Evolutionary conservation across 352 stramenopile genomes (phyloP).

Genomic region (Pythium myriotylum): DNA sequence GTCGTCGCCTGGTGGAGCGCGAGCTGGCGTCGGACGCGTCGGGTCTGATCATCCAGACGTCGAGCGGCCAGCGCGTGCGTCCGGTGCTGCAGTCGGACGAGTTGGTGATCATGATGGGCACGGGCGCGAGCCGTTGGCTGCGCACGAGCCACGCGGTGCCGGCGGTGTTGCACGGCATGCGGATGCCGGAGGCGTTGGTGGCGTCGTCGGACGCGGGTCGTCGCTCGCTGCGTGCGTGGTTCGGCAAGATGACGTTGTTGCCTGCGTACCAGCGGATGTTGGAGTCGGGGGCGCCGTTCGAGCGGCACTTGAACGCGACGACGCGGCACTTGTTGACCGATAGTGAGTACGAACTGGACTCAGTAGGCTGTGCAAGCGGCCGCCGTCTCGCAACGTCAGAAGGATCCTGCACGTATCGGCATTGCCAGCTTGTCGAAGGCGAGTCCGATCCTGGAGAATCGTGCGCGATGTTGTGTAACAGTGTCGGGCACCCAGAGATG

Average conservation of each 20-base stretch:
- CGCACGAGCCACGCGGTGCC: too few relatives aligned
- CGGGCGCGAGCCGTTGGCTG: too few relatives aligned
- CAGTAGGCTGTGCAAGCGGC: constrained; percentile 44
- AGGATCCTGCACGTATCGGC: constrained; percentile 33
- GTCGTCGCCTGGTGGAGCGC: too few relatives aligned
- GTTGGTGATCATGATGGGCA: too few relatives aligned
- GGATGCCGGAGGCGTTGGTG: constrained; percentile 41
- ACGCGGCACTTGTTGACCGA: constrained; percentile 37
- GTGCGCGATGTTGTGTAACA: constrained; percentile 46
- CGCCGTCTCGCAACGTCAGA: constrained; percentile 41
- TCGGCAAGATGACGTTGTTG: constrained; percentile 60
- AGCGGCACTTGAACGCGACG: constrained; percentile 40
- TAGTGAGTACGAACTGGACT: constrained; percentile 34
- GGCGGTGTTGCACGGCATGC: constrained; percentile 58
- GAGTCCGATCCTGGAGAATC: constrained; percentile 32
- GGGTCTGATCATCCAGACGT: too few relatives aligned
- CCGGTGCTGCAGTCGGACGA: too few relatives aligned
- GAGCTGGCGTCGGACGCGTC: too few relatives aligned
- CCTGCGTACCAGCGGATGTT: constrained; percentile 47
- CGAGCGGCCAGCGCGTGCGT: too few relatives aligned
- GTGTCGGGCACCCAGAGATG: constrained; percentile 31
- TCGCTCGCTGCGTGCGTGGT: constrained; percentile 47
- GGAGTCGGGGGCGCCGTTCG: constrained; percentile 33
- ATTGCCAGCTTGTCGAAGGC: constrained; percentile 37
- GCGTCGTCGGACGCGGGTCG: constrained; percentile 3